These are phyloP conservation scores for Glomus cerebriforme DNA, from an alignment of 192 early-diverging fungal species.

Conservation along the genomic window DNA sequence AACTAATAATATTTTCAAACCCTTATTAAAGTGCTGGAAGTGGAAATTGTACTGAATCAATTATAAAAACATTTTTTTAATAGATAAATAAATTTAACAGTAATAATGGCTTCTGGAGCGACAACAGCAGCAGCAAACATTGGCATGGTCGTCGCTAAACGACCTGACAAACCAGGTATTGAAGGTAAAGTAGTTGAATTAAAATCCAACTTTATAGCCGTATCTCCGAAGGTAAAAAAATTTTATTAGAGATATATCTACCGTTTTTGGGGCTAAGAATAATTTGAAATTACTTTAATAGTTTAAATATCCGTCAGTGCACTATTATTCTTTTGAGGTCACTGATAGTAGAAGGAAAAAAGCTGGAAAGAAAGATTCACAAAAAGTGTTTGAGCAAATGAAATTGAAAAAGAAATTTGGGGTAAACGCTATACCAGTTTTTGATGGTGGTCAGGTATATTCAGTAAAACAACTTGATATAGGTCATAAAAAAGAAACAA, in stretches of 20 bases:
- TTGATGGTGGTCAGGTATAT: constrained; percentile 4
- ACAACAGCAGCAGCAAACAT: background rate
- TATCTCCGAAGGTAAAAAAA: background rate
- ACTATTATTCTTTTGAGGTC: constrained; percentile 7
- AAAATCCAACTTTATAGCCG: background rate
- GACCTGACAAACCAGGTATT: background rate
- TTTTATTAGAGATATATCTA: background rate
- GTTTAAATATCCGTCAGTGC: background rate
- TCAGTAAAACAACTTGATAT: background rate
- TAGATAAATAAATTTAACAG: background rate
- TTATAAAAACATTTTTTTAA: too few species aligned
- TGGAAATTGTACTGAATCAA: background rate
- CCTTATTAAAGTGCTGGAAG: background rate
- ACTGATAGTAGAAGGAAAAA: background rate
- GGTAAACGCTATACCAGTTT: background rate
- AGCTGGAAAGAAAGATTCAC: background rate
- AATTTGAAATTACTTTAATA: background rate
- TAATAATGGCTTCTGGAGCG: background rate
- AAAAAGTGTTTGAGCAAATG: background rate
- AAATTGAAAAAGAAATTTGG: background rate
- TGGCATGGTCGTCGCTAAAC: background rate
- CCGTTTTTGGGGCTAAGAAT: background rate
- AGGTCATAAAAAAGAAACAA: background rate
- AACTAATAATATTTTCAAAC: too few species aligned
- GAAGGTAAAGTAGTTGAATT: background rate